Evolutionary conservation across 768 basidiomycete genomes (phyloP).

Genomic region (Asterophora parasitica): DNA sequence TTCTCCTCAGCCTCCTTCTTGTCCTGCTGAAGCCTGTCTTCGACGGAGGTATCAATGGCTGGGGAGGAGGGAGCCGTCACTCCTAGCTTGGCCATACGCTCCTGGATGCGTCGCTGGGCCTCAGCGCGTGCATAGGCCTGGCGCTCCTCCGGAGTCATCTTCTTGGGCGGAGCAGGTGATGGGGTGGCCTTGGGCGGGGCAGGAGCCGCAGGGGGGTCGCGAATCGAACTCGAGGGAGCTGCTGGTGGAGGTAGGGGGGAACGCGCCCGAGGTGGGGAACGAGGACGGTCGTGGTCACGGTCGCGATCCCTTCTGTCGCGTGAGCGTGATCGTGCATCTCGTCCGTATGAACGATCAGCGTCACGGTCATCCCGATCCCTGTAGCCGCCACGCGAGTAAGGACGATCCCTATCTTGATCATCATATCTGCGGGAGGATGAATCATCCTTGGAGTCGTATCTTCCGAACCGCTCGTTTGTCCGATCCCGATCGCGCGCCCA

Average conservation of each 20-base stretch:
- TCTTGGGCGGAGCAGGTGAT: constrained; percentile 60
- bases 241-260: constrained; percentile 52
- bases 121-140: constrained; percentile 72
- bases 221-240: constrained; percentile 32
- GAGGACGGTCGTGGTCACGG: constrained; percentile 29
- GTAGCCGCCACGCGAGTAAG: constrained; percentile 14
- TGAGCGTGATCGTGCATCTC: constrained; percentile 25
- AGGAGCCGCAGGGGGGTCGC: constrained; percentile 48
- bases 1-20: constrained; percentile 91
- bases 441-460: constrained; percentile 53
- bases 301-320: constrained; percentile 32
- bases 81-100: constrained; percentile 82
- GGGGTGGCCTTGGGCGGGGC: constrained; percentile 38
- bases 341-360: constrained; percentile 30
- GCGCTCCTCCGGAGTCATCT: constrained; percentile 84
- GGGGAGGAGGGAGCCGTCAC: constrained; percentile 48
- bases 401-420: constrained; percentile 23
- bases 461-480: constrained; percentile 76
- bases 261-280: constrained; percentile 44
- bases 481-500: constrained; percentile 77
- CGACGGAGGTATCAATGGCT: constrained; percentile 70
- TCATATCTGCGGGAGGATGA: constrained; percentile 35
- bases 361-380: constrained; percentile 34
- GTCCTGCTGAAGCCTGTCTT: constrained; percentile 80
- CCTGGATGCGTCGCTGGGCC: constrained; percentile 78